A percentile compares a stretch with the other conserved stretches of the same genome.
phyloP scores from a whole-genome alignment of 2,329 filamentous ascomycete species.

The Lecanicillium sp. region DNA sequence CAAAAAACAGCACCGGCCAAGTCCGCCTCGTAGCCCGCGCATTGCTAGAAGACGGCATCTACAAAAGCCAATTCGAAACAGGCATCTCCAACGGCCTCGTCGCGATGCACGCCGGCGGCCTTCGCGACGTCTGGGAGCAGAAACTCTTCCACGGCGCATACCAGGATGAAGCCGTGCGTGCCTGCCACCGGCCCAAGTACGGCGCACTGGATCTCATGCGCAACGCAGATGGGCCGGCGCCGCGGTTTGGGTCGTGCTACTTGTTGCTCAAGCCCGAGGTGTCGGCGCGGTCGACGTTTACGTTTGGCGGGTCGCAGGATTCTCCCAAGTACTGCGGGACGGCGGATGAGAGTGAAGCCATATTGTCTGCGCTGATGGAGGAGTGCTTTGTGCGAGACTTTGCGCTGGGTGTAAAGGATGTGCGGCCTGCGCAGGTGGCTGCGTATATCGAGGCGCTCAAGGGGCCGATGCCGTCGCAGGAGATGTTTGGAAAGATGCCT shows the following conservation, averaged over 20 bases:
- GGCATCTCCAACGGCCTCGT: conserved; percentile 14
- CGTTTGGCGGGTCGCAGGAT: conserved; percentile 12
- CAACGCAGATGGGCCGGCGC: conserved; percentile 12
- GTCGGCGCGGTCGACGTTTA: conserved; percentile 11
- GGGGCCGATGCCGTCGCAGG: too few relatives aligned
- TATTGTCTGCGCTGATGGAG: conserved; percentile 12
- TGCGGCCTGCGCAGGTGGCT: conserved; percentile 8
- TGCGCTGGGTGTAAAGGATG: conserved; percentile 9
- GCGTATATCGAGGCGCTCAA: conserved; percentile 2
- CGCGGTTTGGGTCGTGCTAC: conserved; percentile 14
- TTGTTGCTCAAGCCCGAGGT: conserved; percentile 11
- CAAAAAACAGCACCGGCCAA: not conserved
- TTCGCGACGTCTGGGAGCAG: conserved; percentile 10
- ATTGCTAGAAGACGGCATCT: conserved; percentile 10
- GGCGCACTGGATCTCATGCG: conserved; percentile 13
- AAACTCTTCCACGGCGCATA: conserved; percentile 3
- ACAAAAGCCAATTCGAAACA: conserved; percentile 14
- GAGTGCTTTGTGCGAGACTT: conserved; percentile 13
- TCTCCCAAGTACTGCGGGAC: conserved; percentile 11
- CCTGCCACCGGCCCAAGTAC: conserved; percentile 12
- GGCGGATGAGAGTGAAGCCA: conserved; percentile 10
- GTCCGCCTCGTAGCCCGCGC: conserved; percentile 8
- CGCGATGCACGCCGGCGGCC: conserved; percentile 7
- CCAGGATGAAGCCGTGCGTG: not conserved
- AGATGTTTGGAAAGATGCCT: not conserved